Conservation (phyloP, 2,329 filamentous ascomycete species). For the Arachnomyces sp. region DNA sequence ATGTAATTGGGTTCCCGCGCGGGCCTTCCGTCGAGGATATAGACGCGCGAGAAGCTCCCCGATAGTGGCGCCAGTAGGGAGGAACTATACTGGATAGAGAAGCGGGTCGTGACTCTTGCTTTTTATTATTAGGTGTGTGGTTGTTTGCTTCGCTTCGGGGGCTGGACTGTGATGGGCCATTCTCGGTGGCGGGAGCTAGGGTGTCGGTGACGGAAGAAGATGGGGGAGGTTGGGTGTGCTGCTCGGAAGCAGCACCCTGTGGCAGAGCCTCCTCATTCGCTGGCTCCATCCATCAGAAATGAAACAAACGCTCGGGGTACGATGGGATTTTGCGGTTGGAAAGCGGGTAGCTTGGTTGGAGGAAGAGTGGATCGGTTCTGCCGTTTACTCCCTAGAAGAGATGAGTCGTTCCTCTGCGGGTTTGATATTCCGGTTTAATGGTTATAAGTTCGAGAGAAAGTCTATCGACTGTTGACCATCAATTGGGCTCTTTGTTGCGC, state of each 20-base stretch:
- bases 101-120: background rate
- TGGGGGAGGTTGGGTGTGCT: conserved; percentile 15
- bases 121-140: background rate
- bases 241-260: conserved; percentile 17
- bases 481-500: too few relatives aligned
- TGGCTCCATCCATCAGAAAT: conserved; percentile 34
- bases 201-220: conserved; percentile 4
- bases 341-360: too few relatives aligned
- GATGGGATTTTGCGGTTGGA: background rate
- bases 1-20: conserved; percentile 40
- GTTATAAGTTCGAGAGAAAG: too few relatives aligned
- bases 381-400: too few relatives aligned
- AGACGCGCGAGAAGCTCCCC: conserved; percentile 33
- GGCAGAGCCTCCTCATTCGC: conserved; percentile 30
- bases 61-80: conserved; percentile 39
- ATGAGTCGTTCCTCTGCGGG: too few relatives aligned
- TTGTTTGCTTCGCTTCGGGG: background rate
- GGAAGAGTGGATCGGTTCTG: too few relatives aligned
- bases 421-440: too few relatives aligned
- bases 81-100: conserved; percentile 27
- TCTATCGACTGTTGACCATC: too few relatives aligned
- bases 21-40: conserved; percentile 32
- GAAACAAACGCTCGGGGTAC: background rate
- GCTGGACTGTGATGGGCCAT: conserved; percentile 9
- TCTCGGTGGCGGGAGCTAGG: conserved; percentile 8